Conservation (phyloP, 2,329 filamentous ascomycete genomes). For the Ophiostoma ulmi region DNA sequence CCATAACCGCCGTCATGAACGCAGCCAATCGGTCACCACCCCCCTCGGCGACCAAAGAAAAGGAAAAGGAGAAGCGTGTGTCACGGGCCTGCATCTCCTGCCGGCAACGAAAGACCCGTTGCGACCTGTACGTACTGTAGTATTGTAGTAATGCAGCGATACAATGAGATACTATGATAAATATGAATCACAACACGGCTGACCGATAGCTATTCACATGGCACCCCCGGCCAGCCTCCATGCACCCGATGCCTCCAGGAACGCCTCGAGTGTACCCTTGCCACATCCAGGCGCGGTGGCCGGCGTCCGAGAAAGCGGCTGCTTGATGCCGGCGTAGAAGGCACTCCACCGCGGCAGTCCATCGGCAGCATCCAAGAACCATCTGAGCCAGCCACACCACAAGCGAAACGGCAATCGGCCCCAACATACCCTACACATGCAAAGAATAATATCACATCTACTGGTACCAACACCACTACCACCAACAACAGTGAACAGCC, state of each 20-base stretch:
- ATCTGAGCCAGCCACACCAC: neutral
- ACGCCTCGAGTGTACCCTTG: conserved; percentile 38
- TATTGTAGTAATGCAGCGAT: neutral
- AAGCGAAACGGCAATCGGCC: neutral
- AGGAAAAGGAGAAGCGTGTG: conserved; percentile 21
- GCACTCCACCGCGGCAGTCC: neutral
- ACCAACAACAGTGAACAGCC: neutral
- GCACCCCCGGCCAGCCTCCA: conserved; percentile 33
- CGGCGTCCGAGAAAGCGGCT: conserved; percentile 31
- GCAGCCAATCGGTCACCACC: neutral
- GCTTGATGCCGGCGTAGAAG: neutral
- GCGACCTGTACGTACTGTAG: conserved; percentile 19
- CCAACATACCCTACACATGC: neutral
- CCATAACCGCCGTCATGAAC: conserved; percentile 7
- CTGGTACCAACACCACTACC: neutral
- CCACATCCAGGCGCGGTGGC: conserved; percentile 39
- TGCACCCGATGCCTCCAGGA: conserved; percentile 39
- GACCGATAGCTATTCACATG: conserved; percentile 30
- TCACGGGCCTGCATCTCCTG: conserved; percentile 22
- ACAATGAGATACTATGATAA: neutral
- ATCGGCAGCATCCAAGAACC: neutral
- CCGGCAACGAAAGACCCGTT: conserved; percentile 23
- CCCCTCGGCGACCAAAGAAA: neutral
- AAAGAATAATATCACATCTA: neutral
- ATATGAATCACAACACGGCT: neutral